Evolutionary conservation across 2,329 filamentous ascomycete species (phyloP), one percentile per base, ranked within the genome.

Genomic region (Macroventuria anomochaeta): DNA sequence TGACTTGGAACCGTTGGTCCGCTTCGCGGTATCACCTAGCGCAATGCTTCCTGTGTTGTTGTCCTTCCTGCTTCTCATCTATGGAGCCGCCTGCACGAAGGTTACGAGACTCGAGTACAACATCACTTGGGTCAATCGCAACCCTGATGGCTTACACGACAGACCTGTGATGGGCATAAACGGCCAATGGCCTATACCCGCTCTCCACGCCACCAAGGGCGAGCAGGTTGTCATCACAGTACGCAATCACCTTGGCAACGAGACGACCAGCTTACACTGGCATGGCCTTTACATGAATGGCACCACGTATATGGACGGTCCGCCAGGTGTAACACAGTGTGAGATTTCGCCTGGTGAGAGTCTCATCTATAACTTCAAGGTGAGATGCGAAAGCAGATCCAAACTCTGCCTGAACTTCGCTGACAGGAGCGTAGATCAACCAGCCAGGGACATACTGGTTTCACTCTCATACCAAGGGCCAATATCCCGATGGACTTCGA

Each of bases 201-300:
- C 88, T 40, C 83, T 93, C 36, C 84, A 89, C 59, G 84, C 86
- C 59, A 90, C 89, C 59, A 85, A 89, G 60, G 88, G 88, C n/a
- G 89, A 93, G 61, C 84, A 81, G 0, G 70, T 93, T 5, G 70
- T 89, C 2, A 83, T 91, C 26, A 83, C 88, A 21, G 79, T 91
- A 40, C 75, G 83, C 59, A 93, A 93, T 60, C 78, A 81, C 21
- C 84, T 88, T 0, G 76, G 78, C 13, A 88, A 90, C 58, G 70
- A 82, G 59, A 83, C 81, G 10, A 88, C 86, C 10, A 83, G 81
- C 23, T 79, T 92, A 4, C 89, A 93, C 68, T 92, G 88, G 73
- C 89, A 93, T 62, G 89, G 89, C 13, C 80, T 93, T 57, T 90
- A 85, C 65, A 88, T 91, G 65, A 89, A 89, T 59, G 88, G 87